A percentile compares a stretch with the other conserved stretches of the same genome.
Evolutionary conservation across 192 early-diverging fungal species (phyloP).

Genomic region (Pilaira anomala): DNA sequence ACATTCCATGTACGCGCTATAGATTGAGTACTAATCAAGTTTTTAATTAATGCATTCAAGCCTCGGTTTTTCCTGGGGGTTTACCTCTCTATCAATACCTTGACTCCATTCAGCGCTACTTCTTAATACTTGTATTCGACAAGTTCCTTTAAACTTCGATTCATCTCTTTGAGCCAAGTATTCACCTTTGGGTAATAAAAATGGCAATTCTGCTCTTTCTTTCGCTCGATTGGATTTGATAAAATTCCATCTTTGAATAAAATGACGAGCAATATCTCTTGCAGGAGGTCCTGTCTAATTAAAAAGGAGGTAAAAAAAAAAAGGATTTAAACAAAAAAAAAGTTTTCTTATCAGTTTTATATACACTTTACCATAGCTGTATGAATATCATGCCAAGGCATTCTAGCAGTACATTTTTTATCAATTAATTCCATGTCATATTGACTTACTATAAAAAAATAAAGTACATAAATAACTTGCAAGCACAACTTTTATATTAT

Average conservation of each 20-base stretch:
- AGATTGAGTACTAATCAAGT: slow-evolving; percentile 62
- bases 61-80: background rate
- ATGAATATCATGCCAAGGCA: slow-evolving; percentile 92
- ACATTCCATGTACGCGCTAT: slow-evolving; percentile 74
- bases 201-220: slow-evolving; percentile 57
- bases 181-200: slow-evolving; percentile 75
- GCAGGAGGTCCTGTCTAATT: slow-evolving; percentile 64
- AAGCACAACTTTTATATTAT: background rate
- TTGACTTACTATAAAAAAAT: slow-evolving; percentile 22
- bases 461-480: background rate
- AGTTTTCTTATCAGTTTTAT: background rate
- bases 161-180: slow-evolving; percentile 58
- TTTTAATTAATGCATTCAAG: background rate
- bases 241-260: slow-evolving; percentile 93
- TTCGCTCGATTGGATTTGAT: slow-evolving; percentile 69
- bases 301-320: too few species aligned
- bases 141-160: slow-evolving; percentile 60
- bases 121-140: slow-evolving; percentile 67
- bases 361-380: slow-evolving; percentile 62
- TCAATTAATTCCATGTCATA: slow-evolving; percentile 40
- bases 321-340: too few species aligned
- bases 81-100: slow-evolving; percentile 53
- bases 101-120: slow-evolving; percentile 71
- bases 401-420: slow-evolving; percentile 52
- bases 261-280: slow-evolving; percentile 82